phyloP scores from a whole-genome alignment of 805 yeast species.

The Wickerhamiella parazyma region DNA sequence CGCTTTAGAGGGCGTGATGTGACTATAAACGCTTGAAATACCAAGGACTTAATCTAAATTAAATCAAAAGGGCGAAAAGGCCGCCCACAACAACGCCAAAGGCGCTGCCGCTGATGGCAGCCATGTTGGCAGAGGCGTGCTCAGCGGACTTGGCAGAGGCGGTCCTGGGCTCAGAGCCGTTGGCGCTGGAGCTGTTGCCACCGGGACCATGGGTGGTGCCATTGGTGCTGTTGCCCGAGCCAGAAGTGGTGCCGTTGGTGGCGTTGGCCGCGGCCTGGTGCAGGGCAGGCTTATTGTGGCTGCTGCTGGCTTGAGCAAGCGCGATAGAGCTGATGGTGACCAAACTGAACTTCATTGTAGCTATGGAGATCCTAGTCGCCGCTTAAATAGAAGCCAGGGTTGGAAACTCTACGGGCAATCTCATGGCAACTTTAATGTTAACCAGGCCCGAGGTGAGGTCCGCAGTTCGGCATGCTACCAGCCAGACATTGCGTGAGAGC shows the following conservation, averaged over 20 bases:
- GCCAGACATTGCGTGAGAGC: no score
- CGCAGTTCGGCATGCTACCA: not conserved
- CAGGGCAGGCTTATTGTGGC: not conserved
- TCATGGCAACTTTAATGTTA: not conserved
- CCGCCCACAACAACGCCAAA: conserved; percentile 9
- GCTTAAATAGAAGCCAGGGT: no score
- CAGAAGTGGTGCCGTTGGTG: not conserved
- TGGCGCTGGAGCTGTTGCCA: not conserved
- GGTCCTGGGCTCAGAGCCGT: not conserved
- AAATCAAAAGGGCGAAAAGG: conserved; percentile 7
- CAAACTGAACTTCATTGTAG: not conserved
- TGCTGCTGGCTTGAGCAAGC: not conserved
- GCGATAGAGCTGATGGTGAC: not conserved
- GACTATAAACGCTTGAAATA: not conserved
- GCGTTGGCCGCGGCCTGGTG: not conserved
- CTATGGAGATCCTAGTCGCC: no score
- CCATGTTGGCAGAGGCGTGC: conserved; percentile 1
- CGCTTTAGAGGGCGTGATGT: not conserved
- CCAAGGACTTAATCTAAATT: not conserved
- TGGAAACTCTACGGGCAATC: not conserved
- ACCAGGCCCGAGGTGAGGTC: not conserved
- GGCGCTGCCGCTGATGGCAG: conserved; percentile 1
- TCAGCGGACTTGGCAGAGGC: not conserved
- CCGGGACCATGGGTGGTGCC: not conserved
- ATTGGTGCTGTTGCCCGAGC: not conserved